Conservation (phyloP, 768 basidiomycete genomes). For the Chalciporus piperatus region DNA sequence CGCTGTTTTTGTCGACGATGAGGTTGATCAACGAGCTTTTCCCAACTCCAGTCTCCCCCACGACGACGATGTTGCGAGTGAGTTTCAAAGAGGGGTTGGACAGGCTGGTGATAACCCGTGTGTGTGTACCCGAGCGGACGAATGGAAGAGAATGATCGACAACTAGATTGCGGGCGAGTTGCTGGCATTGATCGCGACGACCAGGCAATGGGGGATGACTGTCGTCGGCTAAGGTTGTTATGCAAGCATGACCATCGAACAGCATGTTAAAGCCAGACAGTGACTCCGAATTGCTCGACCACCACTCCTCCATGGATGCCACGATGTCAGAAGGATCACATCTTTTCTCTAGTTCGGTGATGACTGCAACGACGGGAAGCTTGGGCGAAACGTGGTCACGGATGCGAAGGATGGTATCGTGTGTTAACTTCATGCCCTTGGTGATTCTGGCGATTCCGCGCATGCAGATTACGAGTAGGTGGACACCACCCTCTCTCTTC, state of each 20-base stretch:
- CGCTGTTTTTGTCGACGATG: slow-evolving; percentile 14
- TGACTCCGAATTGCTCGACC: slow-evolving; percentile 5
- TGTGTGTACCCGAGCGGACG: not conserved
- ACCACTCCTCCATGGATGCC: slow-evolving; percentile 26
- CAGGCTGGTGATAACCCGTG: not conserved
- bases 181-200: slow-evolving; percentile 15
- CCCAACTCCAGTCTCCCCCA: slow-evolving; percentile 36
- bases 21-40: slow-evolving; percentile 24
- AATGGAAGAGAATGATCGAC: slow-evolving; percentile 19
- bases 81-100: slow-evolving; percentile 17
- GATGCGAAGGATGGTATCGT: slow-evolving; percentile 14
- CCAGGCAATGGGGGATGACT: slow-evolving; percentile 16
- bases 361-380: slow-evolving; percentile 24
- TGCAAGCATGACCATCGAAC: slow-evolving; percentile 20
- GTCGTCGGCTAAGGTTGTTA: slow-evolving; percentile 23
- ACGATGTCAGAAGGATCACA: slow-evolving; percentile 8
- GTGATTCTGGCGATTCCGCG: slow-evolving; percentile 18
- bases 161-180: slow-evolving; percentile 21
- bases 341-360: slow-evolving; percentile 25
- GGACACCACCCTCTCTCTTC: slow-evolving; percentile 21
- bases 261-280: slow-evolving; percentile 10
- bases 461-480: slow-evolving; percentile 27
- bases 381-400: slow-evolving; percentile 18
- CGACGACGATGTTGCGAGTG: slow-evolving; percentile 34
- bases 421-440: slow-evolving; percentile 21